These are phyloP conservation scores for Clavispora fructus DNA, from an alignment of 805 yeast species.

Conservation along the genomic window DNA sequence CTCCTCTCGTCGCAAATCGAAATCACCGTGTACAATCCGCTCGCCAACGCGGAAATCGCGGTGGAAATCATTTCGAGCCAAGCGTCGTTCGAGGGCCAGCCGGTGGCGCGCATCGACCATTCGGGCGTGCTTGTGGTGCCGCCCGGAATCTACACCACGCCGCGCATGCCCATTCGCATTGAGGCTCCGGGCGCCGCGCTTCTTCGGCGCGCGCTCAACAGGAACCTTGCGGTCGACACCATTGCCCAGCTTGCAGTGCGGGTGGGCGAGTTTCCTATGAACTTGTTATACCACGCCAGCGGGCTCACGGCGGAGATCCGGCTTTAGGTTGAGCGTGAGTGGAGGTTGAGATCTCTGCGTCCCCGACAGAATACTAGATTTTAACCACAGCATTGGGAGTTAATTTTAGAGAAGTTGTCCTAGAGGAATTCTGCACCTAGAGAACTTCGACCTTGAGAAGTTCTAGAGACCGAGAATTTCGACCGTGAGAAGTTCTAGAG, in stretches of 20 bases:
- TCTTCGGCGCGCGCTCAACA: conserved; percentile 45
- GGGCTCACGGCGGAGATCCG: conserved; percentile 39
- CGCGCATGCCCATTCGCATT: conserved; percentile 45
- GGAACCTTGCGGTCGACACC: conserved; percentile 44
- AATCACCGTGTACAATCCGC: conserved; percentile 50
- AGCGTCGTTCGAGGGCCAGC: conserved; percentile 43
- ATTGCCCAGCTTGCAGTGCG: conserved; percentile 37
- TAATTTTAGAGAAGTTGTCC: too few relatives aligned
- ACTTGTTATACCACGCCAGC: conserved; percentile 42
- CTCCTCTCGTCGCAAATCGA: conserved; percentile 51
- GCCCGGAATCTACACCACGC: conserved; percentile 49
- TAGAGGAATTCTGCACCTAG: too few relatives aligned
- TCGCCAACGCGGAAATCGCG: conserved; percentile 40
- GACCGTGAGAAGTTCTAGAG: too few relatives aligned
- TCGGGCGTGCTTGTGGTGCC: conserved; percentile 41
- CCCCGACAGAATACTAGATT: too few relatives aligned
- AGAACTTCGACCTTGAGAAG: too few relatives aligned
- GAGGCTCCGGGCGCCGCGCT: conserved; percentile 46
- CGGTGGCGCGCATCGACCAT: conserved; percentile 41
- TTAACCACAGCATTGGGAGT: too few relatives aligned
- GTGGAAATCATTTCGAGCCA: conserved; percentile 40
- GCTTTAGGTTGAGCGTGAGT: conserved; percentile 22
- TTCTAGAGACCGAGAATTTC: too few relatives aligned
- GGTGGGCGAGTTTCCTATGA: conserved; percentile 36
- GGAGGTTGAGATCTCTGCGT: too few relatives aligned